These are phyloP conservation scores for Tephrocybe sp. DNA, from an alignment of 768 basidiomycete genomes.

Conservation along the genomic window DNA sequence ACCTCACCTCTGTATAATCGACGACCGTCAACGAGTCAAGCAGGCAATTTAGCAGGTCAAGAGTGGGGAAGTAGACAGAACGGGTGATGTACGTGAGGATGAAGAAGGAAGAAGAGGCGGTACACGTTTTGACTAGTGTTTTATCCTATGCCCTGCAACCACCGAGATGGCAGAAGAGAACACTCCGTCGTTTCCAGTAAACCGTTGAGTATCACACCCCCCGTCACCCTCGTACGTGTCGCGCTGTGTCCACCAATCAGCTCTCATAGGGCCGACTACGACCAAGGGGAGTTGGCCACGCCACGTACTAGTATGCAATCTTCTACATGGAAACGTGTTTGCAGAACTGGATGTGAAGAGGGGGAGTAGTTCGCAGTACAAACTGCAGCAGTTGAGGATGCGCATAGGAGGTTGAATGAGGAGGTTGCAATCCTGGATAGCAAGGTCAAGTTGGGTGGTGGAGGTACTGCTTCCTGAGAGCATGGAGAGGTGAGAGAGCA, in stretches of 20 bases:
- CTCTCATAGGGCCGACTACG: no score
- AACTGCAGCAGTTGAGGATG: slow-evolving; percentile 77
- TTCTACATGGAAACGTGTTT: slow-evolving; percentile 51
- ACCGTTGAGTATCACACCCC: slow-evolving; percentile 27
- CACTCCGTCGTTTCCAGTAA: slow-evolving; percentile 5
- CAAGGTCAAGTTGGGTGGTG: no score
- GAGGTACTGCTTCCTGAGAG: no score
- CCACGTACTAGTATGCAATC: slow-evolving; percentile 12
- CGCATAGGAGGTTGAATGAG: slow-evolving; percentile 62
- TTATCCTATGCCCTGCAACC: no score
- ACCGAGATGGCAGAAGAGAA: slow-evolving; percentile 1
- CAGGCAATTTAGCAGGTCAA: slow-evolving; percentile 19
- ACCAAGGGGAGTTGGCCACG: no score
- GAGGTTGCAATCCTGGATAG: slow-evolving; percentile 41
- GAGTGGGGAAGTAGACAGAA: slow-evolving; percentile 18
- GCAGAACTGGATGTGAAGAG: slow-evolving; percentile 65
- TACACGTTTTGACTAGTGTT: slow-evolving; percentile 24
- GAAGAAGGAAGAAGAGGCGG: slow-evolving; percentile 21
- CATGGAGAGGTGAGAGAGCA: no score
- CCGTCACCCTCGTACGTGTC: slow-evolving; percentile 34
- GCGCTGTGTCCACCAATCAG: not conserved
- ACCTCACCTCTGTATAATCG: not conserved
- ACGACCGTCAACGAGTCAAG: slow-evolving; percentile 36
- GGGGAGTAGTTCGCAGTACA: slow-evolving; percentile 90
- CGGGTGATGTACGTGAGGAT: slow-evolving; percentile 15